Evolutionary conservation across 1,284 basidiomycete species (phyloP).

Genomic region (Malassezia globosa): DNA sequence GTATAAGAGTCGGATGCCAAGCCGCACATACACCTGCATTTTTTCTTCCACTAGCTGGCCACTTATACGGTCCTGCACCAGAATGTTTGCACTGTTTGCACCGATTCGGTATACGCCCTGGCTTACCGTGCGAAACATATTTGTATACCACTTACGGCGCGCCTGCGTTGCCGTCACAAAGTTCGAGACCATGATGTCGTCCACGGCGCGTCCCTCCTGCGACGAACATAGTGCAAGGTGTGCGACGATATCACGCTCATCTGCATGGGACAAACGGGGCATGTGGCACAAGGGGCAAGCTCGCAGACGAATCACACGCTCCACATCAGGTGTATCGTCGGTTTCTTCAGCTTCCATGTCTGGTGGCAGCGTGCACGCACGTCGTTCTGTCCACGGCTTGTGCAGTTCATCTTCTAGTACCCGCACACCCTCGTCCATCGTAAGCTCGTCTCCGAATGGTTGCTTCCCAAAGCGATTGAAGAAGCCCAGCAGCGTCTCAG

Average conservation of each 20-base stretch:
- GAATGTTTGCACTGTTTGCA: slow-evolving; percentile 85
- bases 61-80: slow-evolving; percentile 55
- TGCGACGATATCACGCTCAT: slow-evolving; percentile 83
- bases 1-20: slow-evolving; percentile 84
- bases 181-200: slow-evolving; percentile 62
- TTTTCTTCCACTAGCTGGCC: slow-evolving; percentile 94
- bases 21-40: slow-evolving; percentile 83
- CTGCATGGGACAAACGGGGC: slow-evolving; percentile 68
- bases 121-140: slow-evolving; percentile 64
- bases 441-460: slow-evolving; percentile 61
- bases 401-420: slow-evolving; percentile 29
- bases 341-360: not conserved
- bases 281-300: slow-evolving; percentile 87
- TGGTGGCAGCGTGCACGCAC: slow-evolving; percentile 6
- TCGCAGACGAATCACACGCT: slow-evolving; percentile 87
- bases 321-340: slow-evolving; percentile 39
- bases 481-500: slow-evolving; percentile 62
- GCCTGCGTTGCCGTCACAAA: slow-evolving; percentile 92
- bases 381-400: slow-evolving; percentile 29
- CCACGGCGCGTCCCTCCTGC: slow-evolving; percentile 80
- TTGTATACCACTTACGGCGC: slow-evolving; percentile 91
- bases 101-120: slow-evolving; percentile 75
- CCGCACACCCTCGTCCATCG: slow-evolving; percentile 56
- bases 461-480: slow-evolving; percentile 53
- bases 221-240: slow-evolving; percentile 73